Evolutionary conservation across 2,329 filamentous ascomycete species (phyloP).

Genomic region (Exophiala lecanii-corni): DNA sequence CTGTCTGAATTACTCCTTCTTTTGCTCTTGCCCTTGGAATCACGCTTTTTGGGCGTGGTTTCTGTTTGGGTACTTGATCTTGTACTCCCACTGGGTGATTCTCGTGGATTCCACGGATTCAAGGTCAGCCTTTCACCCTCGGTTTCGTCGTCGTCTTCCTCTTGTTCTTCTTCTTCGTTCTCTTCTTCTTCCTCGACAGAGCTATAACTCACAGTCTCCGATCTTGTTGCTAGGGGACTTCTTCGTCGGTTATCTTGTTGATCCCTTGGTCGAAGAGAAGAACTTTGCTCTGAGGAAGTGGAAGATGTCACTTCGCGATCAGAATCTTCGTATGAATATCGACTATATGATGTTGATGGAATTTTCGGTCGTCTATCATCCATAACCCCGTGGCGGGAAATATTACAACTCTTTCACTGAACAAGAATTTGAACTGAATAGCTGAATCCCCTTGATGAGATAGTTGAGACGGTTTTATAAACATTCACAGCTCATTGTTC

Average conservation of each 20-base stretch:
- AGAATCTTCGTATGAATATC: slow-evolving; percentile 8
- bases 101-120: background rate
- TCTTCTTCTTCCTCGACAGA: slow-evolving; percentile 4
- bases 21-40: slow-evolving; percentile 17
- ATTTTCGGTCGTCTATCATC: slow-evolving; percentile 9
- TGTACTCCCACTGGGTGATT: slow-evolving; percentile 3
- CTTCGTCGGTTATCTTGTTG: background rate
- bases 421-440: too few relatives aligned
- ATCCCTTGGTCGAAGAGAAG: background rate
- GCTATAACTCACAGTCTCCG: background rate
- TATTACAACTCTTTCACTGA: too few relatives aligned
- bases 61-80: too few relatives aligned
- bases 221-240: slow-evolving; percentile 2
- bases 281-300: background rate
- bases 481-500: too few relatives aligned
- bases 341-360: slow-evolving; percentile 6
- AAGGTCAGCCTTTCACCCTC: too few relatives aligned
- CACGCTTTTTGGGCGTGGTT: too few relatives aligned
- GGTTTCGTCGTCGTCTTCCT: slow-evolving; percentile 1
- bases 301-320: slow-evolving; percentile 2
- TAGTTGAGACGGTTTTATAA: too few relatives aligned
- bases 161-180: slow-evolving; percentile 1
- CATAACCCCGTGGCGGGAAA: too few relatives aligned
- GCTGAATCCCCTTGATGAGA: too few relatives aligned
- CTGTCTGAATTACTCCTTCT: too few relatives aligned